Evolutionary conservation across 805 yeast genomes (phyloP), one percentile per base, ranked within the genome.

Genomic region (Cyberlindnera maritima): DNA sequence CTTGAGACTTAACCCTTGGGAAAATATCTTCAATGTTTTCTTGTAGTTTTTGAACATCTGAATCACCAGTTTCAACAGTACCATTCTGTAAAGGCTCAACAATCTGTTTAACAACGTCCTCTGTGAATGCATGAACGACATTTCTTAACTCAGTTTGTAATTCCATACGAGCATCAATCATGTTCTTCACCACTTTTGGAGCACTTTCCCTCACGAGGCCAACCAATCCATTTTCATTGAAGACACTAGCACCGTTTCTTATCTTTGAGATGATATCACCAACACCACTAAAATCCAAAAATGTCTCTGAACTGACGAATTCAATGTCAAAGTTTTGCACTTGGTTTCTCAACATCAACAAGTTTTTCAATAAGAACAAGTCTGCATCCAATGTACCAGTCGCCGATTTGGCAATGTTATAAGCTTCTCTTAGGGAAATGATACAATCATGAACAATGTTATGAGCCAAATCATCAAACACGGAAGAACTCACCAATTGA

Each of bases 401-500:
- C 54, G 74, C 67, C 7, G 69, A 56, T 31, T 63, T 55, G 7
- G 80, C 73, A 20, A 77, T 57, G 4, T 71, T 67, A 53, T 75
- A 75, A 12, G 85, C 84, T 14, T 69, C 65, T 46, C 77, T 76
- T 55, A 89, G 65, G 7, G 94, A 79, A 14, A 68, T 58, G 32
- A 89, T 77, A 56, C 94, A 83, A 37, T 85, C 77, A 60, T 88
- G 96, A 4, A 92, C 86, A 43, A 89, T 82, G 47, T 85, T 80
- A 62, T 89, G 96, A 0, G 97, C 96, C 53, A 91, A 67, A 59
- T 88, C 96, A 62, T 89, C 96, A 67, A 91, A 92, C 2, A 89
- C 86, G 12, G 76, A 68, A 2, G 91, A 81, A 54, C 84, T 83
- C 32, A 92, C 77, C 57, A 90, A 70, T 57, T 88, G 95, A 60